Base-by-base conservation (phyloP, 306 rosid species). In the Hippophae gyantsensis region DNA sequence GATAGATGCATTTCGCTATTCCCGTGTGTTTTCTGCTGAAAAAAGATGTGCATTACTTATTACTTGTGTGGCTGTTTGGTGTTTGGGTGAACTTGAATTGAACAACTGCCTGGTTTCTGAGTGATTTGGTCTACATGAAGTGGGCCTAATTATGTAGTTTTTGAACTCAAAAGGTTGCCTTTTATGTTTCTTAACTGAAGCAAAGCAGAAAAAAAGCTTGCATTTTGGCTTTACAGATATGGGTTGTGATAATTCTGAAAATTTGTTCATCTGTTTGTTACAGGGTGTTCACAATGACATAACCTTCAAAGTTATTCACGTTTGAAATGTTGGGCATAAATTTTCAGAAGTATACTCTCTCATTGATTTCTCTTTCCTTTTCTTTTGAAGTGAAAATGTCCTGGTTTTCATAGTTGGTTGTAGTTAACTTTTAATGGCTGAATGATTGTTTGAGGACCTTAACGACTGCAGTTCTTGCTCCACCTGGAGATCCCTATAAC, bases 231-330 rank as follows among this genome's bases (percentile, higher is more conserved):
- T 32, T 32, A 32, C 3, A 32, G 38, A 32, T 32, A 2, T 32
- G 38, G 38, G 38, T 32, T 32, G 38, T 32, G 25, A 5, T 14
- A 6, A 23, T 14, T 12, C 14, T 41, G 8, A n/a, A 25, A 48
- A 43, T 25, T 42, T 23, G 52, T 48, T 72, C 6, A 72, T 13
- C 7, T 66, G 54, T 42, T 52, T 56, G 73, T 72, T 71, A 7
- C 74, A 81, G 95, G 79, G 58, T 65, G 44, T 69, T 69, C 55
- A 69, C 73, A 62, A 92, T 92, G 98, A 67, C 96, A 51, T 96
- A 92, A 64, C 88, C 96, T 68, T 92, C 98, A 92, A 92, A 75
- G 98, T 92, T 71, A 83, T 92, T 67, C 98, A 92, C 61, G 95
- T 92, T 71, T 87, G 98, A 56, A 92, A 92, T 66, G 98, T 87